A percentile compares a stretch with the other conserved stretches of the same genome.
Evolutionary conservation across 306 rosid genomes (phyloP).

Genomic region (Quercus aquifolioides): DNA sequence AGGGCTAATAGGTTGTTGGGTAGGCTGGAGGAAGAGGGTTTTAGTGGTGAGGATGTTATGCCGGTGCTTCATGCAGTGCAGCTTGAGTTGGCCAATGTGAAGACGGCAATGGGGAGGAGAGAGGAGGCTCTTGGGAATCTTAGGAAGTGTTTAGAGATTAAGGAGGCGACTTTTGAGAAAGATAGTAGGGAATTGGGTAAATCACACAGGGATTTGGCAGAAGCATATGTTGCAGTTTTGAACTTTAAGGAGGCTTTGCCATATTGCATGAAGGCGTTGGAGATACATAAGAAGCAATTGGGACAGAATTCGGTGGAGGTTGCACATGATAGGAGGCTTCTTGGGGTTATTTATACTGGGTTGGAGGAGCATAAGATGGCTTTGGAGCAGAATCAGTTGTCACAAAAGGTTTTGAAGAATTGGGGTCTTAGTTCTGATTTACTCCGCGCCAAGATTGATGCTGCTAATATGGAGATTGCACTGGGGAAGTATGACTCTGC

Average conservation of each 20-base stretch:
- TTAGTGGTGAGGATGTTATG: conserved; percentile 47
- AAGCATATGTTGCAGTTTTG: conserved; percentile 71
- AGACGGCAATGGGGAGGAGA: conserved; percentile 89
- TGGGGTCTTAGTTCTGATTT: conserved; percentile 80
- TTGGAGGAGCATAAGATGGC: conserved; percentile 90
- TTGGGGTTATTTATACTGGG: conserved; percentile 76
- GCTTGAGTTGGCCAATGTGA: conserved; percentile 73
- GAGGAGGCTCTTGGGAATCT: conserved; percentile 86
- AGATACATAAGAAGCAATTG: conserved; percentile 56
- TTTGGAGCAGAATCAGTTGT: conserved; percentile 74
- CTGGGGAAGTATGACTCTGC: conserved; percentile 77
- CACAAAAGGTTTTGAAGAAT: conserved; percentile 72
- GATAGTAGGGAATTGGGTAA: conserved; percentile 71
- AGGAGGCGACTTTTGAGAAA: conserved; percentile 70
- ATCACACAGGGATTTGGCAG: conserved; percentile 69
- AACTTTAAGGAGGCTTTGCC: conserved; percentile 73
- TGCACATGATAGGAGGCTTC: conserved; percentile 75
- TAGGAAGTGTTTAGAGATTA: conserved; percentile 77
- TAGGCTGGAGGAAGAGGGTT: conserved; percentile 60
- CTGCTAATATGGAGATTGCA: conserved; percentile 92
- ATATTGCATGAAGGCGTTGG: conserved; percentile 76
- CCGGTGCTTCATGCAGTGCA: conserved; percentile 92
- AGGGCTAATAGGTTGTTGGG: conserved; percentile 70
- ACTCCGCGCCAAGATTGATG: conserved; percentile 73
- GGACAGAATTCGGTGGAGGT: conserved; percentile 86